Evolutionary conservation across 331 rosid genomes (phyloP).

Genomic region (Cucumis variabilis): DNA sequence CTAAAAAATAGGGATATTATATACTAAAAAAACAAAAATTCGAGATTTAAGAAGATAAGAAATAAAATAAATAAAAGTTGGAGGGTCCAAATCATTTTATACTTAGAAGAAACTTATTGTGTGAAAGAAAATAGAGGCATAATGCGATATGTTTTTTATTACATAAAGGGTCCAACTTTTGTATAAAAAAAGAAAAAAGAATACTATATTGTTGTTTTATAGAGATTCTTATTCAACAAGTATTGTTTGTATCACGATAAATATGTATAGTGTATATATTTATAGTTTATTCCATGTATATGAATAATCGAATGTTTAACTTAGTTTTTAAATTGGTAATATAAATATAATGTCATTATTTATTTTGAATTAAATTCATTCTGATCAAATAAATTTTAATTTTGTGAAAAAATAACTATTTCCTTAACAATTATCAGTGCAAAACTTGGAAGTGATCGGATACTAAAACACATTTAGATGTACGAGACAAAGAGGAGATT

Average conservation of each 20-base stretch:
- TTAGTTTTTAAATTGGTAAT: too few relatives aligned
- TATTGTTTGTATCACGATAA: neutral
- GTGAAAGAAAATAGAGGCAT: neutral
- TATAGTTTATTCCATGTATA: too few relatives aligned
- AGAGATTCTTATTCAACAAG: neutral
- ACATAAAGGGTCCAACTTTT: neutral
- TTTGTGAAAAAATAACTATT: too few relatives aligned
- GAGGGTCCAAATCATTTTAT: neutral
- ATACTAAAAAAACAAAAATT: neutral
- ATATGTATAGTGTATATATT: too few relatives aligned
- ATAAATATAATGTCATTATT: too few relatives aligned
- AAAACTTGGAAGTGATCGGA: too few relatives aligned
- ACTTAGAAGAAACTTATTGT: neutral
- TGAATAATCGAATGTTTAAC: too few relatives aligned
- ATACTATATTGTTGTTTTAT: constrained; percentile 2
- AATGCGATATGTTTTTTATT: neutral
- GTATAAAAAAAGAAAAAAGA: neutral
- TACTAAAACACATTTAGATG: too few relatives aligned
- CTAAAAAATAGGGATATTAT: neutral
- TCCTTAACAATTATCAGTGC: too few relatives aligned
- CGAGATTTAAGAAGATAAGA: neutral
- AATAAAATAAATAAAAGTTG: neutral
- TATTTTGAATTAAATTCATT: too few relatives aligned
- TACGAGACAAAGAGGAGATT: too few relatives aligned
- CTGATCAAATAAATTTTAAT: too few relatives aligned